Percentiles rank a stretch among this genome's conserved stretches.
phyloP scores from a whole-genome alignment of 129 eudicot genomes.

The Saposhnikovia divaricata region DNA sequence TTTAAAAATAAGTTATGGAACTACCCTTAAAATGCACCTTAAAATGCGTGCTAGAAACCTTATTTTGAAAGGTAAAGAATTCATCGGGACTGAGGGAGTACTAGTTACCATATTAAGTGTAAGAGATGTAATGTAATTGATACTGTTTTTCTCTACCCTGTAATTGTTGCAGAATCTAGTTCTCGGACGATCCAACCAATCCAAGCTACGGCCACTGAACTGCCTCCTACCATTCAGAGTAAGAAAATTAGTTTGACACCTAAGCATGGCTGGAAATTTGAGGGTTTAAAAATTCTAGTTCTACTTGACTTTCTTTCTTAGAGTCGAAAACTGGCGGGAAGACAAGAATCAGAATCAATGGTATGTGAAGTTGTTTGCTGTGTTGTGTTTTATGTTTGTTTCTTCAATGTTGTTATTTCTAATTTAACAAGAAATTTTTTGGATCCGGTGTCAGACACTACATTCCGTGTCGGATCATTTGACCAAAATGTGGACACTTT shows the following conservation, averaged over 20 bases:
- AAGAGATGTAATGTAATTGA: not conserved
- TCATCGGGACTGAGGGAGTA: no score
- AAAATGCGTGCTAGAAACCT: no score
- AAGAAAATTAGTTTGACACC: constrained; percentile 14
- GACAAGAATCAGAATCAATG: constrained; percentile 85
- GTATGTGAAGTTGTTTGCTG: constrained; percentile 25
- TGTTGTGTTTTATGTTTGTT: not conserved
- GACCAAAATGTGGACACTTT: not conserved
- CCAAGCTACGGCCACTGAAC: constrained; percentile 74
- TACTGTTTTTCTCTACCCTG: not conserved
- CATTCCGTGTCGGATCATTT: not conserved
- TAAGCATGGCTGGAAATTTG: not conserved
- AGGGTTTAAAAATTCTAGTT: not conserved
- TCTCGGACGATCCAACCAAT: constrained; percentile 34
- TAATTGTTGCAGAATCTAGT: constrained; percentile 25
- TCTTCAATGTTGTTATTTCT: not conserved
- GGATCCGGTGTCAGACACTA: not conserved
- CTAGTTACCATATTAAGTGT: not conserved
- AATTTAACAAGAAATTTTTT: not conserved
- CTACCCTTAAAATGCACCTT: no score
- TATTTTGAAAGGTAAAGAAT: no score
- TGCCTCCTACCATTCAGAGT: constrained; percentile 58
- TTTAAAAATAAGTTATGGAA: no score
- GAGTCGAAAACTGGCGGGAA: constrained; percentile 52
- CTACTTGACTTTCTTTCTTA: constrained; percentile 10